Base-by-base conservation (phyloP, 345 rosid species). In the Pistacia vera region DNA sequence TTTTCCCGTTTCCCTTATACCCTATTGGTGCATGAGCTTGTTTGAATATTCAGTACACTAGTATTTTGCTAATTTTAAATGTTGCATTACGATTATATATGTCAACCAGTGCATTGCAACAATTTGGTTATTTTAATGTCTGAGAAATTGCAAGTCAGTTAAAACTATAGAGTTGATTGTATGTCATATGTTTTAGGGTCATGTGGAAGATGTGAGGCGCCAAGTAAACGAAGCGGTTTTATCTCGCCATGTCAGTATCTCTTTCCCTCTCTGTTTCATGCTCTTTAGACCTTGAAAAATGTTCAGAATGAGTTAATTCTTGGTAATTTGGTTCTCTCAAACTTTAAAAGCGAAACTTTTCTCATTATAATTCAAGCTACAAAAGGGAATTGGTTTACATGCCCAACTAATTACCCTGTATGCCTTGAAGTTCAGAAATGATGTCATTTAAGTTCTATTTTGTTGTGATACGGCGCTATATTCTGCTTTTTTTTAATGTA, bases 191-290 rank as follows among this genome's bases (percentile, higher is more conserved):
- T 68, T 70, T 79, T 68, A 94, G 97, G 98, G 97, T 58, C 95
- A 90, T 77, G 93, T 90, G 70, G 97, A 92, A 81, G 95, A 95
- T 73, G 97, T 93, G 75, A 90, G 90, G 75, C 90, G 91, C 77
- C 98, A 93, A 84, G 97, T 89, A 75, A 89, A 93, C 62, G 97
- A 95, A 90, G 95, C 95, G 8, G 90, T 90, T 20, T 92, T 89
- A 80, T 75, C 97, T 35, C 91, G 95, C 70, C 89, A 93, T 81
- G 95, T 95, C 61, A 71, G 91, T 87, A 36, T 79, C 74, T 84
- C 77, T 77, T 54, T 22, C 74, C 36, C 65, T 61, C n/a, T 74
- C 68, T 68, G 11, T 52, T 38, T 18, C 36, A 56, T 51, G 61
- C 36, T 28, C 22, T 63, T 22, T 28, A 22, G 18, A 36, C 22